Conservation (phyloP, 1,284 basidiomycete species). For the Coniferiporia weirii region DNA sequence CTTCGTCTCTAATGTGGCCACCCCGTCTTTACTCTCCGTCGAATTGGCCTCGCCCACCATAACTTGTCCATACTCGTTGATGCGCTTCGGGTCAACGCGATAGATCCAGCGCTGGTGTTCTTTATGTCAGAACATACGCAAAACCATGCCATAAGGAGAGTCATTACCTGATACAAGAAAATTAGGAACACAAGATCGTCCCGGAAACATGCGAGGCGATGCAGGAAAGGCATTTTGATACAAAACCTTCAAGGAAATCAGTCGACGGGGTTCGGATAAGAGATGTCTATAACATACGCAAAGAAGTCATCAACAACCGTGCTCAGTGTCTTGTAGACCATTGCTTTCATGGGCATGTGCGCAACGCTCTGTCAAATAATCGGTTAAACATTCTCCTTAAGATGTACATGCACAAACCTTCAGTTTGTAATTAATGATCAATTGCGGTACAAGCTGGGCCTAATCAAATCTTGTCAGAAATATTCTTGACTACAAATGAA, state of each 20-base stretch:
- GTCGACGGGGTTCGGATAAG: slow-evolving; percentile 13
- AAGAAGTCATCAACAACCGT: slow-evolving; percentile 93
- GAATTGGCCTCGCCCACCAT: slow-evolving; percentile 47
- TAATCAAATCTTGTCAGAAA: slow-evolving; percentile 27
- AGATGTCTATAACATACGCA: slow-evolving; percentile 48
- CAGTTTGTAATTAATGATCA: slow-evolving; percentile 95
- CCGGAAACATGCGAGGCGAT: slow-evolving; percentile 85
- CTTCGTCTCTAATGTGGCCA: slow-evolving; percentile 39
- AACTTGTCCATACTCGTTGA: slow-evolving; percentile 95
- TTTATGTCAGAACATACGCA: background rate
- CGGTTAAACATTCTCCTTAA: slow-evolving; percentile 24
- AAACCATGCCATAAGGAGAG: slow-evolving; percentile 6
- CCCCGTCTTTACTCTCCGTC: slow-evolving; percentile 29
- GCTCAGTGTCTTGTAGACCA: slow-evolving; percentile 90
- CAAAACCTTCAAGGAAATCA: slow-evolving; percentile 59
- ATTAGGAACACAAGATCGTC: slow-evolving; percentile 89
- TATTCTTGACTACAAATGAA: background rate
- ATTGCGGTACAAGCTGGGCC: slow-evolving; percentile 87
- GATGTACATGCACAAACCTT: slow-evolving; percentile 50
- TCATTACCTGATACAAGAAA: slow-evolving; percentile 76
- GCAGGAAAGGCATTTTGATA: slow-evolving; percentile 94
- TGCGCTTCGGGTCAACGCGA: slow-evolving; percentile 86
- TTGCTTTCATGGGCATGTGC: slow-evolving; percentile 95
- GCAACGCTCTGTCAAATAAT: slow-evolving; percentile 63
- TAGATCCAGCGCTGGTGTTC: slow-evolving; percentile 84